Evolutionary conservation across 2,329 filamentous ascomycete species (phyloP), one percentile per base, ranked within the genome.

Genomic region (Paraconiothyrium brasiliense): DNA sequence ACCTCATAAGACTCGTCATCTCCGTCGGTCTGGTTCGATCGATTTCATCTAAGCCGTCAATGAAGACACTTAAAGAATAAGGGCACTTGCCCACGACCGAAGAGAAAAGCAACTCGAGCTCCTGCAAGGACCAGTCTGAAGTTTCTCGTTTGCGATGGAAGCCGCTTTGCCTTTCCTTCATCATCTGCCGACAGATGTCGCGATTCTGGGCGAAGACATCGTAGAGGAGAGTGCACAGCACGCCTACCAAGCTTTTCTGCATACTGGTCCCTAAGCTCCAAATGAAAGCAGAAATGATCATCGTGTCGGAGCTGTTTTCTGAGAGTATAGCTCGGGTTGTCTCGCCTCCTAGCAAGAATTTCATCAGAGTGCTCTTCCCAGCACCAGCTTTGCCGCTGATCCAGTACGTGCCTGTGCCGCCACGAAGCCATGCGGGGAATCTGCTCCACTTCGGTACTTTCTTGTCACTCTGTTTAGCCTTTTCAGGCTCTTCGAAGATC

Each of bases 301-400:
- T 46, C 27, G 52, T 20, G 22, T 55, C 22, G 13, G 39, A 10
- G 13, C 16, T 4, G 14, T 39, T 46, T 10, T 44, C 14, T 20
- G 4, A 6, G 1, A 55, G 52, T 20, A 55, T 10, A 6, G 34
- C 0, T 13, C 14, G 9, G 2, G 52, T 55, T n/a, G 13, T 34
- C 13, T 13, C 3, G 35, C 24, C 9, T n/a, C 34, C 16, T 8
- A 55, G 37, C 4, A 55, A 27, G 39, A 75, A 67, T 58, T 78
- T 78, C 67, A 79, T 76, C 16, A 78, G 54, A 14, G 74, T 79
- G 48, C 77, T 84, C 57, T 84, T 84, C 13, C 57, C 57, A 47
- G 57, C 41, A 10, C 57, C 57, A 22, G 57, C 39, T 43, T 59
- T 59, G 11, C 82, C 82, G 47, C 75, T 76, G 22, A 84, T 80